Percentiles rank a stretch among this genome's conserved stretches.
phyloP scores from a whole-genome alignment of 495 filamentous ascomycete genomes.

The Trypethelium eluteriae region DNA sequence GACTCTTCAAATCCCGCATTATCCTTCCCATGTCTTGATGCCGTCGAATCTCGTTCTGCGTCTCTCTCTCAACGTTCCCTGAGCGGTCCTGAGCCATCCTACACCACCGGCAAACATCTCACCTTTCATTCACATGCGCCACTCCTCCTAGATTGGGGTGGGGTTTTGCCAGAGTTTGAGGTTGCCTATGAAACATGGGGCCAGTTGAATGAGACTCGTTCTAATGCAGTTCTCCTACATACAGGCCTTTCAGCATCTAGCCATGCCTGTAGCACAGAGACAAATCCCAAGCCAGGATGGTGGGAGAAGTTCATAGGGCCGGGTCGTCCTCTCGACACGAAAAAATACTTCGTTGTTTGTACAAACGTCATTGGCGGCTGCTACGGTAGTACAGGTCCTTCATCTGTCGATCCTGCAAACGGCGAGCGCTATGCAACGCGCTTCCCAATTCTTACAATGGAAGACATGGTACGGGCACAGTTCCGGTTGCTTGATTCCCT shows the following conservation, averaged over 20 bases:
- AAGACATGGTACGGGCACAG: slow-evolving; percentile 96
- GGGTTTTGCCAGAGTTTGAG: slow-evolving; percentile 73
- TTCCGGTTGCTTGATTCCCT: slow-evolving; percentile 80
- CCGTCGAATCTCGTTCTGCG: slow-evolving; percentile 73
- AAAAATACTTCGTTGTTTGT: slow-evolving; percentile 89
- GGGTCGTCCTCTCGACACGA: slow-evolving; percentile 74
- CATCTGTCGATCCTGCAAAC: slow-evolving; percentile 80
- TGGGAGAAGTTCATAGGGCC: slow-evolving; percentile 99
- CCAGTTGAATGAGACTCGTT: slow-evolving; percentile 65
- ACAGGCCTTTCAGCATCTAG: slow-evolving; percentile 93
- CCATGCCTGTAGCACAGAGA: slow-evolving; percentile 81
- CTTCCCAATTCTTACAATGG: slow-evolving; percentile 92
- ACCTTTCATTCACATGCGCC: slow-evolving; percentile 65
- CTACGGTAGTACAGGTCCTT: slow-evolving; percentile 90
- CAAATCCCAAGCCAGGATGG: slow-evolving; percentile 86
- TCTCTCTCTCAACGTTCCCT: slow-evolving; percentile 65
- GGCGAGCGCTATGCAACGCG: slow-evolving; percentile 85
- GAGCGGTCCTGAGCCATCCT: slow-evolving; percentile 84
- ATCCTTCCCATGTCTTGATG: slow-evolving; percentile 92
- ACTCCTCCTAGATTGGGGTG: slow-evolving; percentile 87
- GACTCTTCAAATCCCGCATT: slow-evolving; percentile 79
- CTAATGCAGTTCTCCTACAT: slow-evolving; percentile 86
- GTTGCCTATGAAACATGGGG: slow-evolving; percentile 97
- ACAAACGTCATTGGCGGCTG: slow-evolving; percentile 96
- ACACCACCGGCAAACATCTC: slow-evolving; percentile 76